Percentiles rank a stretch among this genome's conserved stretches.
Conservation (phyloP, 192 early-diverging fungal genomes). For the Coemansia sp. region DNA sequence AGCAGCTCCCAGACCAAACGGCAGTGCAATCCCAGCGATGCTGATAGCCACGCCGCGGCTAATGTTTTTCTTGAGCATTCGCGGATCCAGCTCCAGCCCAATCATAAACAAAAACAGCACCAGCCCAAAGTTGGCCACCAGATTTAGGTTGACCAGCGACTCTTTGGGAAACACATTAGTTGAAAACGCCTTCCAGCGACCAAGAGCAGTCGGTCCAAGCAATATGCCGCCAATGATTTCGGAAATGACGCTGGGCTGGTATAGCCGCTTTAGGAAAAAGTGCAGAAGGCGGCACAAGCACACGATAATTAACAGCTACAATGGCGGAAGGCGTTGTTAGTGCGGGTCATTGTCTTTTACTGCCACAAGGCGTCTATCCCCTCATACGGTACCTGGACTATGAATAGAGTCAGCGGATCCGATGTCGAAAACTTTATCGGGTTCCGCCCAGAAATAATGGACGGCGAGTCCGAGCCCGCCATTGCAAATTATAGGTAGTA, state of each 20-base stretch:
- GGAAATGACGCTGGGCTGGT: constrained; percentile 87
- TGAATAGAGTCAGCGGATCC: constrained; percentile 71
- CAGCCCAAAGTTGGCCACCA: constrained; percentile 86
- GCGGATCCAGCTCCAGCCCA: constrained; percentile 80
- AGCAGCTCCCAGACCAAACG: constrained; percentile 76
- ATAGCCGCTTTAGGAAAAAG: constrained; percentile 58
- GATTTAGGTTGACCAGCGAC: constrained; percentile 69
- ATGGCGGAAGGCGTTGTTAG: not conserved
- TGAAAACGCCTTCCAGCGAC: constrained; percentile 67
- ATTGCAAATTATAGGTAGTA: constrained; percentile 7
- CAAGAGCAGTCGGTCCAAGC: constrained; percentile 83
- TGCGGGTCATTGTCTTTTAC: too few relatives aligned
- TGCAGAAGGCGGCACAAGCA: constrained; percentile 68
- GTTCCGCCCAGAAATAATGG: constrained; percentile 67
- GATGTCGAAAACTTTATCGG: constrained; percentile 56
- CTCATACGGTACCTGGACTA: constrained; percentile 56
- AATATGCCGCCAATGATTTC: constrained; percentile 90
- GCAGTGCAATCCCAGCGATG: constrained; percentile 75
- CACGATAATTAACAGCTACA: constrained; percentile 64
- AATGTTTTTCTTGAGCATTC: constrained; percentile 57
- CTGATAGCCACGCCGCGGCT: constrained; percentile 65
- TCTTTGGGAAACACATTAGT: constrained; percentile 68
- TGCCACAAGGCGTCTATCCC: too few relatives aligned
- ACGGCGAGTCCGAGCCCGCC: constrained; percentile 28
- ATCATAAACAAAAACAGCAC: constrained; percentile 88